These are phyloP conservation scores for Collybia sordida DNA, from an alignment of 768 basidiomycete genomes.

Conservation along the genomic window DNA sequence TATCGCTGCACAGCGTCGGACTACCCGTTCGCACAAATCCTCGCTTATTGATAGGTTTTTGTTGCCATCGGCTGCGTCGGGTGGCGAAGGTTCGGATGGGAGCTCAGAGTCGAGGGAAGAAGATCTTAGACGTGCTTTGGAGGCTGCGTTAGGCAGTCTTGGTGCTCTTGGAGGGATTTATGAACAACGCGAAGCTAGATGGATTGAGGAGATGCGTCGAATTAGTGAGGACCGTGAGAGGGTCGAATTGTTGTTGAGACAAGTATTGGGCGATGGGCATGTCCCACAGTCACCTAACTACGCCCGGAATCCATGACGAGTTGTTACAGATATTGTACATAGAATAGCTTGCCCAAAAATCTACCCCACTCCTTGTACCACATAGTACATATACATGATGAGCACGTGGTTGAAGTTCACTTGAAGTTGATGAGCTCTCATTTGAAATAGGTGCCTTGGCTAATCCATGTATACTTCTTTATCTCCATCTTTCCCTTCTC, in stretches of 20 bases:
- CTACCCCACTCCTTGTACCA: not conserved
- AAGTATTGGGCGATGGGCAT: constrained; percentile 48
- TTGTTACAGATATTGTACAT: too few relatives aligned
- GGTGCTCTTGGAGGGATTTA: constrained; percentile 63
- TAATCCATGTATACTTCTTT: too few relatives aligned
- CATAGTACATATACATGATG: too few relatives aligned
- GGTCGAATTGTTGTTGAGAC: constrained; percentile 63
- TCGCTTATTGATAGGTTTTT: constrained; percentile 52
- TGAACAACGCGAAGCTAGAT: constrained; percentile 65
- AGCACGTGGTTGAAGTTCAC: too few relatives aligned
- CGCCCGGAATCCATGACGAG: too few relatives aligned
- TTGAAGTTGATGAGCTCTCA: too few relatives aligned
- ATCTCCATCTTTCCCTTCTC: too few relatives aligned
- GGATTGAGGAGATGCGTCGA: constrained; percentile 68
- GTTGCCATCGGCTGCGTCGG: constrained; percentile 37
- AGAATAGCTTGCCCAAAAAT: not conserved
- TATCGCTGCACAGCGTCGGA: constrained; percentile 55
- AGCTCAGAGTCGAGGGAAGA: constrained; percentile 55
- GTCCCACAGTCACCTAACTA: not conserved
- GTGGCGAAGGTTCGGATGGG: constrained; percentile 56
- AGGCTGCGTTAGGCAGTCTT: constrained; percentile 66
- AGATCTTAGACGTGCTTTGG: constrained; percentile 67
- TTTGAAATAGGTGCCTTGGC: too few relatives aligned
- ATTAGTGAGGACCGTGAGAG: constrained; percentile 66
- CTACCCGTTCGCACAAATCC: constrained; percentile 39